Conservation (phyloP, 257 asterid genomes). For the Rhazya stricta region DNA sequence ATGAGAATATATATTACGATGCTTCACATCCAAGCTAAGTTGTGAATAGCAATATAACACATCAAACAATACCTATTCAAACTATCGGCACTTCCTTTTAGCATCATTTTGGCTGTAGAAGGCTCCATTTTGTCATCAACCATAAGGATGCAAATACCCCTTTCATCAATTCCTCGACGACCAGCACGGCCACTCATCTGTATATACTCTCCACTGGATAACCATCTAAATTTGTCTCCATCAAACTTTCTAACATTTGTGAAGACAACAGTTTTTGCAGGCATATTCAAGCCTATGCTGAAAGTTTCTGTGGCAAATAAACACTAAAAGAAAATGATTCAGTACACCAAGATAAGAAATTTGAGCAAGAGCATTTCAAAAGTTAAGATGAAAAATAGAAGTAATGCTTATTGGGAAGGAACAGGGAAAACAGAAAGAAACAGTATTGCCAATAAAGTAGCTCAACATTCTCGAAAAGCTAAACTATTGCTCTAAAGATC, state of each 20-base stretch:
- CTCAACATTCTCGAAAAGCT: background rate
- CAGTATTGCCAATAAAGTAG: background rate
- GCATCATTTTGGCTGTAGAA: slow-evolving; percentile 80
- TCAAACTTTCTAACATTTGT: slow-evolving; percentile 95
- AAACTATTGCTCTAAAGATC: background rate
- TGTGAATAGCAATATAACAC: background rate
- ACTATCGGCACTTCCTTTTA: slow-evolving; percentile 94
- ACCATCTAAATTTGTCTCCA: slow-evolving; percentile 95
- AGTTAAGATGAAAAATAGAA: background rate
- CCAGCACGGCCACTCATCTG: slow-evolving; percentile 99
- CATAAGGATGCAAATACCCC: slow-evolving; percentile 99
- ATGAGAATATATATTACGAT: too few relatives aligned
- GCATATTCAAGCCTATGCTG: slow-evolving; percentile 99
- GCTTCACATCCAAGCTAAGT: background rate
- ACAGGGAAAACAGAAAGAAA: background rate
- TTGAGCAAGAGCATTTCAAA: background rate
- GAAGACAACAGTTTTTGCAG: slow-evolving; percentile 98
- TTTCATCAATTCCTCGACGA: slow-evolving; percentile 97
- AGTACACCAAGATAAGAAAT: slow-evolving; percentile 11
- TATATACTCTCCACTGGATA: slow-evolving; percentile 96
- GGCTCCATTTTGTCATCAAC: slow-evolving; percentile 97
- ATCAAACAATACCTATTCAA: slow-evolving; percentile 61
- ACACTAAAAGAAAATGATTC: slow-evolving; percentile 51
- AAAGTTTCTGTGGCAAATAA: slow-evolving; percentile 98
- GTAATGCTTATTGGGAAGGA: background rate